Conservation (phyloP, 805 yeast species). For the Cyberlindnera misumaiensis region DNA sequence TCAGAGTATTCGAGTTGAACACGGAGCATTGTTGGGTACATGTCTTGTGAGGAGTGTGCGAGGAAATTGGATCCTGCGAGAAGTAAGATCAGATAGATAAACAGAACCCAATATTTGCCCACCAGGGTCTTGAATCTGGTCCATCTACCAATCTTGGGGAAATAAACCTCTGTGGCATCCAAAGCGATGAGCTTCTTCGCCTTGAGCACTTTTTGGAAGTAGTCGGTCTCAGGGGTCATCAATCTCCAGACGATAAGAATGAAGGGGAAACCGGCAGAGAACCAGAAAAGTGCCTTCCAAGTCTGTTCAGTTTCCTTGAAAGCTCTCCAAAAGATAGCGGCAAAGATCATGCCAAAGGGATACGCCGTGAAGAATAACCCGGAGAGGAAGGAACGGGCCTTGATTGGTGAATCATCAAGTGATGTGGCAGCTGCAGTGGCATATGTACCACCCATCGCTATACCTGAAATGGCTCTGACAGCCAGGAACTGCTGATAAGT, state of each 20-base stretch:
- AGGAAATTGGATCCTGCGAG: constrained; percentile 67
- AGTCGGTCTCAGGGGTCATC: constrained; percentile 52
- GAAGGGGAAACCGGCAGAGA: constrained; percentile 58
- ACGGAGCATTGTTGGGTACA: constrained; percentile 58
- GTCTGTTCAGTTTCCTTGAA: constrained; percentile 41
- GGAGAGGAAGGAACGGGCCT: constrained; percentile 55
- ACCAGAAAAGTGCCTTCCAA: constrained; percentile 73
- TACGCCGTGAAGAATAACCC: constrained; percentile 55
- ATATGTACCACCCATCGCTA: constrained; percentile 41
- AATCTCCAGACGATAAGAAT: constrained; percentile 52
- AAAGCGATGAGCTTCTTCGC: constrained; percentile 21
- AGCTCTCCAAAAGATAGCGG: constrained; percentile 59
- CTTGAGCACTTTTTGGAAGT: constrained; percentile 31
- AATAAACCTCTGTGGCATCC: constrained; percentile 24
- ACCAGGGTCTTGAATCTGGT: constrained; percentile 29
- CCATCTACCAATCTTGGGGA: constrained; percentile 19
- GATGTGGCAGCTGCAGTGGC: constrained; percentile 33
- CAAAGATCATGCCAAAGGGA: constrained; percentile 60
- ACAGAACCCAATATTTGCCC: constrained; percentile 53
- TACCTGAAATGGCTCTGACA: constrained; percentile 56
- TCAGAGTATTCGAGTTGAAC: constrained; percentile 42
- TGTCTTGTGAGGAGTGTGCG: constrained; percentile 72
- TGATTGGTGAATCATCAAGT: constrained; percentile 56
- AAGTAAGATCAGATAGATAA: constrained; percentile 49
- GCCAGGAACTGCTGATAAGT: constrained; percentile 54